phyloP scores from a whole-genome alignment of 2,329 filamentous ascomycete genomes.

The Ophiocordyceps sinensis region DNA sequence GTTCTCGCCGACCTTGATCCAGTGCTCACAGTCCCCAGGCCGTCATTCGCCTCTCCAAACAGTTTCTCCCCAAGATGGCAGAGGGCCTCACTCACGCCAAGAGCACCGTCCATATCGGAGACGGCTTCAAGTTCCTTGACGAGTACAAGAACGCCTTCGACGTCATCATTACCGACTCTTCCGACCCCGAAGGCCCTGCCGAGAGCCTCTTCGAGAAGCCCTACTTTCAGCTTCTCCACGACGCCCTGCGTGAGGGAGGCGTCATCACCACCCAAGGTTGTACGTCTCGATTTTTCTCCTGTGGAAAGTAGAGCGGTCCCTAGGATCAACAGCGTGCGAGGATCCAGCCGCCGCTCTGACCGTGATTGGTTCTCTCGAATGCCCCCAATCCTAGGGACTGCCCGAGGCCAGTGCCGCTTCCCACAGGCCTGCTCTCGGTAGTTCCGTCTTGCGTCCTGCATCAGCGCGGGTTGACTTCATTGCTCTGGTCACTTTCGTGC shows the following conservation, averaged over 20 bases:
- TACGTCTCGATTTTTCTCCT: slow-evolving; percentile 59
- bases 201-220: slow-evolving; percentile 97
- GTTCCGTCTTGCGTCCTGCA: slow-evolving; percentile 14
- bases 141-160: slow-evolving; percentile 97
- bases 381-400: slow-evolving; percentile 14
- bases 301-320: slow-evolving; percentile 23
- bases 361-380: slow-evolving; percentile 2
- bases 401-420: slow-evolving; percentile 25
- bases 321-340: slow-evolving; percentile 14
- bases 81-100: slow-evolving; percentile 89
- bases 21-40: slow-evolving; percentile 34
- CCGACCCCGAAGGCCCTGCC: slow-evolving; percentile 90
- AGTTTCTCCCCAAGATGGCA: slow-evolving; percentile 91
- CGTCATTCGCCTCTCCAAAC: slow-evolving; percentile 94
- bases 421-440: slow-evolving; percentile 19
- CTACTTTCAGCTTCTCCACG: slow-evolving; percentile 89
- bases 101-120: slow-evolving; percentile 81
- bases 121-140: slow-evolving; percentile 97
- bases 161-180: slow-evolving; percentile 98
- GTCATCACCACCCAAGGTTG: slow-evolving; percentile 99
- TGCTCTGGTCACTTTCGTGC: too few relatives aligned
- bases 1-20: neutral
- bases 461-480: neutral
- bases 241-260: slow-evolving; percentile 84
- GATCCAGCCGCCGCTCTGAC: slow-evolving; percentile 1